phyloP scores from a whole-genome alignment of 176 grass and related monocot genomes.

The Elaeis guineensis region DNA sequence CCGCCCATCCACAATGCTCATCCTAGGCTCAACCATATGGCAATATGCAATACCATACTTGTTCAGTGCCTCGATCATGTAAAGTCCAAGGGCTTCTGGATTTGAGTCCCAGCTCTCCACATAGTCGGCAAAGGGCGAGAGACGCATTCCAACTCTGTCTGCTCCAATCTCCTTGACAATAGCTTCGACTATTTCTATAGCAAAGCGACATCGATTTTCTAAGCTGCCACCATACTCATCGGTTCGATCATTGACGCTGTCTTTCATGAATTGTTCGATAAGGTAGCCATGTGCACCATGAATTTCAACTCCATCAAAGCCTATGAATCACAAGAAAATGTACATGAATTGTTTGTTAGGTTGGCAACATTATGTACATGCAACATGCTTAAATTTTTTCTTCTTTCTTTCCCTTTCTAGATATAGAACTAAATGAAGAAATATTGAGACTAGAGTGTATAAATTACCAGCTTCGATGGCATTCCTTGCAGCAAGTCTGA shows the following conservation, averaged over 20 bases:
- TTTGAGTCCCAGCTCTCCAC: too few relatives aligned
- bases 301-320: conserved; percentile 65
- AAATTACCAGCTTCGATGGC: conserved; percentile 50
- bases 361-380: too few relatives aligned
- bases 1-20: too few relatives aligned
- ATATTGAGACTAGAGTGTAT: neutral
- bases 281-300: conserved; percentile 41
- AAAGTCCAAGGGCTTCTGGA: too few relatives aligned
- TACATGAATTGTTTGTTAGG: too few relatives aligned
- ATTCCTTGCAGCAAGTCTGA: conserved; percentile 45
- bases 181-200: conserved; percentile 32
- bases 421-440: too few relatives aligned
- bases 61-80: too few relatives aligned
- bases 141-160: conserved; percentile 18
- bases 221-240: conserved; percentile 37
- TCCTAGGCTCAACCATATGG: too few relatives aligned
- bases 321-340: conserved; percentile 1
- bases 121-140: too few relatives aligned
- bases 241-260: conserved; percentile 27
- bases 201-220: conserved; percentile 40
- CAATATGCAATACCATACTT: too few relatives aligned
- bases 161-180: conserved; percentile 19
- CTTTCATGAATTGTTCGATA: conserved; percentile 55
- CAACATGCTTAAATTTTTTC: too few relatives aligned
- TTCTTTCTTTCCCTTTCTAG: too few relatives aligned